phyloP scores from a whole-genome alignment of 2,329 filamentous ascomycete species.

The Zasmidium cellare region DNA sequence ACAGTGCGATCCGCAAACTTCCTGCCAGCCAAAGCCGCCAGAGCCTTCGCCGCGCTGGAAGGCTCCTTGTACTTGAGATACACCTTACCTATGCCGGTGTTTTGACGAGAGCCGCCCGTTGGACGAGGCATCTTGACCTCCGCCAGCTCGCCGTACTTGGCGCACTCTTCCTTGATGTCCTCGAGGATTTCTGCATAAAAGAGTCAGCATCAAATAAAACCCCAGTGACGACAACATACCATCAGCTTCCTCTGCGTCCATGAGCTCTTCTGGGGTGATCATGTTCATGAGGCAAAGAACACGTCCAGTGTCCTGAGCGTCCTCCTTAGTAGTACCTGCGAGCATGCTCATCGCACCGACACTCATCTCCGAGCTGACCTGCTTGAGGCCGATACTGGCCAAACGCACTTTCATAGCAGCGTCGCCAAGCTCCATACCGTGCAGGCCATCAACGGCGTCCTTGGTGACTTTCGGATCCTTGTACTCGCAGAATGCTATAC shows the following conservation, averaged over 20 bases:
- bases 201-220: background rate
- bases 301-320: conserved; percentile 72
- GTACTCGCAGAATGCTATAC: conserved; percentile 97
- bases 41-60: conserved; percentile 77
- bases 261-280: conserved; percentile 92
- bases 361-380: conserved; percentile 91
- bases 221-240: conserved; percentile 55
- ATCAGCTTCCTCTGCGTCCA: conserved; percentile 93
- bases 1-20: conserved; percentile 97
- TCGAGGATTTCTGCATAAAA: conserved; percentile 79
- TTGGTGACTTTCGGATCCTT: conserved; percentile 73
- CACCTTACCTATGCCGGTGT: conserved; percentile 92
- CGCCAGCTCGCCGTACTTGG: conserved; percentile 81
- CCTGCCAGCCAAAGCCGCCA: conserved; percentile 85
- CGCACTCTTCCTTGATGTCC: conserved; percentile 89
- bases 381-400: conserved; percentile 91
- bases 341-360: conserved; percentile 98
- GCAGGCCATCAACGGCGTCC: conserved; percentile 84
- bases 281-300: conserved; percentile 96
- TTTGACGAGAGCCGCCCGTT: conserved; percentile 76
- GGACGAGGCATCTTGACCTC: conserved; percentile 94
- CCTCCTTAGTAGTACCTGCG: conserved; percentile 75
- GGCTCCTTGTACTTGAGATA: conserved; percentile 86
- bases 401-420: conserved; percentile 80
- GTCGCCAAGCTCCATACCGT: conserved; percentile 90